These are phyloP conservation scores for Populus tomentosa DNA, from an alignment of 441 rosid species.

Conservation along the genomic window DNA sequence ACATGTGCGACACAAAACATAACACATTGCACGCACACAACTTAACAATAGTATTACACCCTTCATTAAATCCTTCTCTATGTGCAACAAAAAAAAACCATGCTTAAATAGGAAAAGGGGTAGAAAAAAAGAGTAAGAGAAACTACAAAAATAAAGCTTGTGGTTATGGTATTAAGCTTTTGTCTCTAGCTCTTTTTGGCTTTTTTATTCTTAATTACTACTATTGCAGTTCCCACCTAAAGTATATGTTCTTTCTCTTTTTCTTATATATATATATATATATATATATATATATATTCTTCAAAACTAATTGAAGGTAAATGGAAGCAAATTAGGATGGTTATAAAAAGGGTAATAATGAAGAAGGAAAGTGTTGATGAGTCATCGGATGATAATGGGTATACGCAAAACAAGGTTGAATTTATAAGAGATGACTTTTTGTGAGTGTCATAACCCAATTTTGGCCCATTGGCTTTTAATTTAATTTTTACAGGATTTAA, in stretches of 20 bases:
- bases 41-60: no score
- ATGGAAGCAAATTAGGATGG: constrained; percentile 26
- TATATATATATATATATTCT: no score
- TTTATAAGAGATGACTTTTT: not conserved
- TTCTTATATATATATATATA: not conserved
- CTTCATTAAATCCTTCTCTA: not conserved
- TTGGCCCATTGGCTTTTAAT: no score
- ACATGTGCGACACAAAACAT: no score
- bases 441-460: no score
- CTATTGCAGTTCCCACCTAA: constrained; percentile 1
- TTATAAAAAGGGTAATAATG: constrained; percentile 12
- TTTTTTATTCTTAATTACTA: not conserved
- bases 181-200: constrained; percentile 5
- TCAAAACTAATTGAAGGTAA: not conserved
- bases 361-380: constrained; percentile 22
- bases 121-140: no score
- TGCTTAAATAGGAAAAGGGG: not conserved
- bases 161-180: constrained; percentile 17
- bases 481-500: no score
- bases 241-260: not conserved
- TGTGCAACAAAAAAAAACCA: not conserved
- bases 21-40: no score
- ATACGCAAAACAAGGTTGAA: not conserved
- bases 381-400: constrained; percentile 24
- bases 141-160: not conserved